Conservation (phyloP, 148 eudicot species). For the Chenopodium formosanum region DNA sequence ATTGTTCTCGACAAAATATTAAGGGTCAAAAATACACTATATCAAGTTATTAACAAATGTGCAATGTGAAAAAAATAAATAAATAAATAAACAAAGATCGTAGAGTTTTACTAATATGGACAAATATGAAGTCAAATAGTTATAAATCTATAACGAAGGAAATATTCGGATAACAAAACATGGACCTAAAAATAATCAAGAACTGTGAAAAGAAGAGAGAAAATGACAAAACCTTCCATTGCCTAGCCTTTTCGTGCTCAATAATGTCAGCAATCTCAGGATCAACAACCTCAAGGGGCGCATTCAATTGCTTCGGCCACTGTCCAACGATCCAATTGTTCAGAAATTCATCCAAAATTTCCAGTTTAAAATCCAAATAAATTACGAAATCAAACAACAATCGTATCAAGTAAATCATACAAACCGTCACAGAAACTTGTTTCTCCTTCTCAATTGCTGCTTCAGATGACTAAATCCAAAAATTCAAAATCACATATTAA, state of each 20-base stretch:
- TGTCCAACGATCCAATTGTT: conserved; percentile 19
- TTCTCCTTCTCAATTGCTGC: conserved; percentile 72
- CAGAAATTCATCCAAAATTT: background rate
- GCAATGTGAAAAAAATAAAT: no score
- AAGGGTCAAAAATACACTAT: no score
- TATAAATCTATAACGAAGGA: no score
- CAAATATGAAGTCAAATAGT: no score
- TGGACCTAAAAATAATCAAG: background rate
- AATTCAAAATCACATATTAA: background rate
- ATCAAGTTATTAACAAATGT: no score
- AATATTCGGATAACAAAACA: background rate
- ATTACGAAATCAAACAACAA: background rate
- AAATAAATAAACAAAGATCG: no score
- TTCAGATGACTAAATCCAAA: conserved; percentile 57
- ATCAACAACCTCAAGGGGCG: conserved; percentile 81
- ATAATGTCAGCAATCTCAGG: conserved; percentile 94
- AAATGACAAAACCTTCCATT: conserved; percentile 71
- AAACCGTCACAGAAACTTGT: conserved; percentile 58
- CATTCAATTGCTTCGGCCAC: conserved; percentile 99
- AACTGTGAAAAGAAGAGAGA: background rate
- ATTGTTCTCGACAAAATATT: no score
- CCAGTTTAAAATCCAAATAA: background rate
- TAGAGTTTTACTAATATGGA: no score
- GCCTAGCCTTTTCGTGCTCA: conserved; percentile 90
- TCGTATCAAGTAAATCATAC: background rate